These are phyloP conservation scores for Vaccinium corymbosum DNA, from an alignment of 148 eudicot genomes.

Conservation along the genomic window DNA sequence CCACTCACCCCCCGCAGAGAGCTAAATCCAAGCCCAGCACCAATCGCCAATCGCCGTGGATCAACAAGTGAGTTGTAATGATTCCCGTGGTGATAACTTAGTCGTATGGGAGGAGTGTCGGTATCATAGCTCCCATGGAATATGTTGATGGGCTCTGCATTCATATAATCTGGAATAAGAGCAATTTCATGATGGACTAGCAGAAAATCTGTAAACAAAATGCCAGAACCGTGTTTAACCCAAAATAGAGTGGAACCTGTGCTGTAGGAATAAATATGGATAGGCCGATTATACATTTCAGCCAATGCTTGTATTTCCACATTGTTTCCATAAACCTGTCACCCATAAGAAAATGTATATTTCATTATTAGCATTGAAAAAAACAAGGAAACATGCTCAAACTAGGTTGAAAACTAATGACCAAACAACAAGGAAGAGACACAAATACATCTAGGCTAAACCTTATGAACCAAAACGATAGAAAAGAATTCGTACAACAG, in stretches of 20 bases:
- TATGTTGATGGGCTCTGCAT: conserved; percentile 87
- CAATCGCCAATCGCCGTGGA: conserved; percentile 82
- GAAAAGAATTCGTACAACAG: not conserved
- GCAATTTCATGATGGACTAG: not conserved
- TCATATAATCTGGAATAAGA: not conserved
- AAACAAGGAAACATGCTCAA: not conserved
- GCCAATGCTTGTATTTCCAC: conserved; percentile 89
- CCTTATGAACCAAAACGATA: not conserved
- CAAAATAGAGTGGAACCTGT: conserved; percentile 47
- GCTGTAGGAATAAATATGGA: conserved; percentile 92
- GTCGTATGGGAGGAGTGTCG: conserved; percentile 83
- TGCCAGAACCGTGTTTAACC: not conserved
- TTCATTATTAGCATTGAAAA: not conserved
- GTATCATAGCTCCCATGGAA: conserved; percentile 87
- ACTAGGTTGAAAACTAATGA: not conserved
- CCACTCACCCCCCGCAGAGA: conserved; percentile 78
- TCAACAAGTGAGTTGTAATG: conserved; percentile 99
- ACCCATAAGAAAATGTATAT: conserved; percentile 9
- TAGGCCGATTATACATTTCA: conserved; percentile 99
- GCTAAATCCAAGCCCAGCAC: conserved; percentile 97
- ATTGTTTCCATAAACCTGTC: conserved; percentile 96
- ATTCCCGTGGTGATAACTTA: conserved; percentile 91
- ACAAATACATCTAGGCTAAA: not conserved
- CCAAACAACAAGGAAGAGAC: not conserved
- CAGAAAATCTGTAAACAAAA: not conserved